Evolutionary conservation across 139 green algal species (phyloP), one percentile per base, ranked within the genome.

Genomic region (Bryopsis sp.): DNA sequence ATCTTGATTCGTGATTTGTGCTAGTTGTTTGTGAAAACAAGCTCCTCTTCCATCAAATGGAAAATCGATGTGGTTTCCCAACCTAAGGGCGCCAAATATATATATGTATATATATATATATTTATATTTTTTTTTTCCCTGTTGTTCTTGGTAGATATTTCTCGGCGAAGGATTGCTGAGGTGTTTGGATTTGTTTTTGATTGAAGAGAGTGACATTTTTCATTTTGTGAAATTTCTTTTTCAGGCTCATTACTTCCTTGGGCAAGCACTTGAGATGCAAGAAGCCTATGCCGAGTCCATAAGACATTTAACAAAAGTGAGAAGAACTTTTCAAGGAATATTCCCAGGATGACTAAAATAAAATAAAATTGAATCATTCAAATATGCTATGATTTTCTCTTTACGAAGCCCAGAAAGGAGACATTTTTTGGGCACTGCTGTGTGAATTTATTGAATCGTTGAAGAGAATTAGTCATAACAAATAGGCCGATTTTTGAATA

Each of bases 181-280:
- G 43, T 11, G 15, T 19, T 19, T 19, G 15, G 11, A 19, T 54
- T 11, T 19, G 11, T 11, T 19, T 54, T 11, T 11, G 43, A 26
- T 11, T 19, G 43, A 54, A 48, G 57, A 15, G n/a, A n/a, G n/a
- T n/a, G n/a, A n/a, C n/a, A n/a, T n/a, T n/a, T n/a, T n/a, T n/a
- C n/a, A n/a, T n/a, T n/a, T n/a, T n/a, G n/a, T n/a, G n/a, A n/a
- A n/a, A n/a, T n/a, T n/a, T 33, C 37, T 71, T 33, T 37, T 75
- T 61, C 72, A 86, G 74, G 80, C 58, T 4, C 75, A 88, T 48
- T 88, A 86, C 72, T 74, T 84, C 22, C 28, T 82, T 11, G 82
- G 82, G 0, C 32, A 81, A 2, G 79, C 75, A 1, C 66, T 74
- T 28, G 48, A 60, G 19, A 57, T 78, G 59, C 50, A 47, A 29